Conservation (phyloP, 1,284 basidiomycete species). For the Tetrapyrgos nigripes region DNA sequence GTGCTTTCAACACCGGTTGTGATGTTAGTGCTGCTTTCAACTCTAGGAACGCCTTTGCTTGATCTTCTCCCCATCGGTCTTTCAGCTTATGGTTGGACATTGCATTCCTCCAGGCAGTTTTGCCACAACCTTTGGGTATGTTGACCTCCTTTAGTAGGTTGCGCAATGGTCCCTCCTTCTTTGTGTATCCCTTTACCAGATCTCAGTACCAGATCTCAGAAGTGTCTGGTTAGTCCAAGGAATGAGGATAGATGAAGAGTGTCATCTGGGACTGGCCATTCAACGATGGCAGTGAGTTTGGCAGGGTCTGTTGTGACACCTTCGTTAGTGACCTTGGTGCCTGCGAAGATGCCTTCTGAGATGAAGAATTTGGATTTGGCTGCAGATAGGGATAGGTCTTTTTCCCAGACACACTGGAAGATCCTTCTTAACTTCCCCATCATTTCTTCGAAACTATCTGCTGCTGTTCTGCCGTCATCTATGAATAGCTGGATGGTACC, state of each 20-base stretch:
- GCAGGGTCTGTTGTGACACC: conserved; percentile 37
- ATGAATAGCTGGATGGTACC: conserved; percentile 38
- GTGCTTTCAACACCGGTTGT: too few relatives aligned
- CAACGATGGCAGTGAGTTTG: conserved; percentile 42
- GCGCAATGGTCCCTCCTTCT: conserved; percentile 32
- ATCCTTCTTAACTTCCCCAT: conserved; percentile 30
- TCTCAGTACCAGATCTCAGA: too few relatives aligned
- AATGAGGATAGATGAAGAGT: conserved; percentile 32
- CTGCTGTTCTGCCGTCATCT: conserved; percentile 36
- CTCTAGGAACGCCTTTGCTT: conserved; percentile 23
- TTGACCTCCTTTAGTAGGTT: conserved; percentile 28
- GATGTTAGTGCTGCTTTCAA: too few relatives aligned
- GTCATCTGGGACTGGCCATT: conserved; percentile 32
- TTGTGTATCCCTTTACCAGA: conserved; percentile 38
- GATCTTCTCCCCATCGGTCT: conserved; percentile 32
- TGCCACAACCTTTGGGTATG: conserved; percentile 25
- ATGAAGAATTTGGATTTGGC: too few relatives aligned
- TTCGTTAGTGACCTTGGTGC: conserved; percentile 30
- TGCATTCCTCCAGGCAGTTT: conserved; percentile 25
- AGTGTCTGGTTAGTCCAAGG: conserved; percentile 22
- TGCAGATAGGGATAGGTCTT: conserved; percentile 26
- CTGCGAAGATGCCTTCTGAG: conserved; percentile 38
- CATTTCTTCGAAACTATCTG: too few relatives aligned
- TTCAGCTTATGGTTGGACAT: conserved; percentile 26
- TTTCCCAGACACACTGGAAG: conserved; percentile 29